Evolutionary conservation across 306 rosid species (phyloP).

Genomic region (Castanea mollissima): DNA sequence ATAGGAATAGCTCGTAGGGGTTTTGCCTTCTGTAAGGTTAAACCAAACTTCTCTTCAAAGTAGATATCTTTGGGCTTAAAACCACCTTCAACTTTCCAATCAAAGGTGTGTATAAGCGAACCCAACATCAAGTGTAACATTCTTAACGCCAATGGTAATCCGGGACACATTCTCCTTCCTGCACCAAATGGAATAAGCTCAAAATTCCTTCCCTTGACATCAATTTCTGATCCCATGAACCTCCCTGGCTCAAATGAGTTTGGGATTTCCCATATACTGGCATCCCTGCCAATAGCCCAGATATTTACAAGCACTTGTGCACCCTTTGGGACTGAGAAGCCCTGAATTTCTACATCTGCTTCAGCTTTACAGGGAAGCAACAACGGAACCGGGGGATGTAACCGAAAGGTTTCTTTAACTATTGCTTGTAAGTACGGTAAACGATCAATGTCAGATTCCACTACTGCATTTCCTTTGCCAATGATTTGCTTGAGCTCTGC

Average conservation of each 20-base stretch:
- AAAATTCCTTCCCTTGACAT: slow-evolving; percentile 19
- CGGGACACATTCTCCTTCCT: slow-evolving; percentile 44
- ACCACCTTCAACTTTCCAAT: slow-evolving; percentile 40
- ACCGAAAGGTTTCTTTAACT: too few species aligned
- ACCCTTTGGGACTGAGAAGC: too few species aligned
- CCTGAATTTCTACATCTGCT: too few species aligned
- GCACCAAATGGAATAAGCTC: slow-evolving; percentile 46
- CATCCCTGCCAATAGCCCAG: slow-evolving; percentile 51
- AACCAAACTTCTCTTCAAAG: slow-evolving; percentile 26
- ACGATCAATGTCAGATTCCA: too few species aligned
- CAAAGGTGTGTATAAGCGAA: slow-evolving; percentile 32
- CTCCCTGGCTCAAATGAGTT: slow-evolving; percentile 45
- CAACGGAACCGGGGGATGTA: too few species aligned
- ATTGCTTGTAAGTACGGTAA: too few species aligned
- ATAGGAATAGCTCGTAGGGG: slow-evolving; percentile 14
- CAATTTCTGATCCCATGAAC: neutral
- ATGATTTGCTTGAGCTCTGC: too few species aligned
- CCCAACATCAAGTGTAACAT: slow-evolving; percentile 41
- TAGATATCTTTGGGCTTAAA: slow-evolving; percentile 11
- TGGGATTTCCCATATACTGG: slow-evolving; percentile 40
- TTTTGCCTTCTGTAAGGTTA: slow-evolving; percentile 26
- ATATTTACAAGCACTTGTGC: slow-evolving; percentile 16
- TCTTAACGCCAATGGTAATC: slow-evolving; percentile 32
- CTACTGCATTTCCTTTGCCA: too few species aligned
- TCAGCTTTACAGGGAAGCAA: too few species aligned